A percentile compares a stretch with the other conserved stretches of the same genome.
phyloP scores from a whole-genome alignment of 257 asterid species.

The Solanum megistacrolobum region DNA sequence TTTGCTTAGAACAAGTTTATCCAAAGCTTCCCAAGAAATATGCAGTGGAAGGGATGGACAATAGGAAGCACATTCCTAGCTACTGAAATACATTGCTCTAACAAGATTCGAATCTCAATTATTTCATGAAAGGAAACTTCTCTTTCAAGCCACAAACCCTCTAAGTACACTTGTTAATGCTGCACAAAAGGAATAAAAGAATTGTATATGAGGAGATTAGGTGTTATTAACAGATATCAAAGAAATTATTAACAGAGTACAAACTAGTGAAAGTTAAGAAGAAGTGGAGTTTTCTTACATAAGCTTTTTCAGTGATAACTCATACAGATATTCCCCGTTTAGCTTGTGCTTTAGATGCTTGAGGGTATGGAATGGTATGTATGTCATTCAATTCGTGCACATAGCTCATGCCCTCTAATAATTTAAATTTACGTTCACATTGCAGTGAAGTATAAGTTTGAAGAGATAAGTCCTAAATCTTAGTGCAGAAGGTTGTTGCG shows the following conservation, averaged over 20 bases:
- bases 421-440: neutral
- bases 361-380: no score
- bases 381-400: neutral
- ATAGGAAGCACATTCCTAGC: slow-evolving; percentile 7
- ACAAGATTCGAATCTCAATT: neutral
- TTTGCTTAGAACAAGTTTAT: slow-evolving; percentile 22
- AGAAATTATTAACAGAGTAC: neutral
- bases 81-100: neutral
- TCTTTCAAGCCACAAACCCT: neutral
- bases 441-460: neutral
- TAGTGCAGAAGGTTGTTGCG: neutral
- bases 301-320: neutral
- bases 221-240: neutral
- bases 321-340: neutral
- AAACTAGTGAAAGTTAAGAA: neutral
- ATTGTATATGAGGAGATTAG: neutral
- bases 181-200: neutral
- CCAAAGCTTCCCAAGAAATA: slow-evolving; percentile 18
- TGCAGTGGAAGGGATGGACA: neutral
- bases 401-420: neutral
- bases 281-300: neutral
- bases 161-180: neutral
- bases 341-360: neutral
- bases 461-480: neutral
- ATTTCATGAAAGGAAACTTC: neutral